Percentiles rank a stretch among this genome's conserved stretches.
Evolutionary conservation across 2,329 filamentous ascomycete genomes (phyloP).

Genomic region (Volutella citrinella): DNA sequence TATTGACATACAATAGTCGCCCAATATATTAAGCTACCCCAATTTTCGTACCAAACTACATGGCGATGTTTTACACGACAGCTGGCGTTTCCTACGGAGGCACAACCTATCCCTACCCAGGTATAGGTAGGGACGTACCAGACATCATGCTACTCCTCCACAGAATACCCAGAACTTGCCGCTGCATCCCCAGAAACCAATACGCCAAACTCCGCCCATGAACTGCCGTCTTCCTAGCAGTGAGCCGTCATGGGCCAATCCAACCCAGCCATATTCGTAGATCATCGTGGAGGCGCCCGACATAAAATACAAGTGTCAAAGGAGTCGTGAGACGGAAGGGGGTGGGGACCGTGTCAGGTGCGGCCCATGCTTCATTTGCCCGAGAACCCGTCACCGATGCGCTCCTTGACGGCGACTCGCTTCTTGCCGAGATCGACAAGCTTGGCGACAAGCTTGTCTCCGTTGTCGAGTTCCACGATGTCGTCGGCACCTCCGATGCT

Average conservation of each 20-base stretch:
- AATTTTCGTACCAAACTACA: too few species aligned
- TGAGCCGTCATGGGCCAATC: constrained; percentile 8
- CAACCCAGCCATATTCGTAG: constrained; percentile 7
- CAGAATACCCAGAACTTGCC: constrained; percentile 2
- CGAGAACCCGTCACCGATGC: not conserved
- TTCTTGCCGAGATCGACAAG: constrained; percentile 73
- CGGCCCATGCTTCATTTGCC: too few species aligned
- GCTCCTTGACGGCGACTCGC: constrained; percentile 35
- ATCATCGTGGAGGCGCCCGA: constrained; percentile 8
- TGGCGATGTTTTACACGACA: too few species aligned
- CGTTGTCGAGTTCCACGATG: constrained; percentile 66
- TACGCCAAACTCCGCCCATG: constrained; percentile 12
- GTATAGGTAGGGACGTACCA: too few species aligned
- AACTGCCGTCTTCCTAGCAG: constrained; percentile 7
- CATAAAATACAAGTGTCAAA: constrained; percentile 11
- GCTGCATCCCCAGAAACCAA: constrained; percentile 1
- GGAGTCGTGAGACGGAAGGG: too few species aligned
- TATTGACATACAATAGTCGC: too few species aligned
- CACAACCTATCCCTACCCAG: too few species aligned
- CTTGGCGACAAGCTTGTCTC: constrained; percentile 66
- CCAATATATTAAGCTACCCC: too few species aligned
- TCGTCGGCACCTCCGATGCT: constrained; percentile 92
- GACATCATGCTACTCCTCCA: too few species aligned
- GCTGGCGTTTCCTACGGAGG: too few species aligned
- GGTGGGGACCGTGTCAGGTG: too few species aligned